phyloP scores from a whole-genome alignment of 1,284 basidiomycete genomes.

The Afroboletus lepidellus region DNA sequence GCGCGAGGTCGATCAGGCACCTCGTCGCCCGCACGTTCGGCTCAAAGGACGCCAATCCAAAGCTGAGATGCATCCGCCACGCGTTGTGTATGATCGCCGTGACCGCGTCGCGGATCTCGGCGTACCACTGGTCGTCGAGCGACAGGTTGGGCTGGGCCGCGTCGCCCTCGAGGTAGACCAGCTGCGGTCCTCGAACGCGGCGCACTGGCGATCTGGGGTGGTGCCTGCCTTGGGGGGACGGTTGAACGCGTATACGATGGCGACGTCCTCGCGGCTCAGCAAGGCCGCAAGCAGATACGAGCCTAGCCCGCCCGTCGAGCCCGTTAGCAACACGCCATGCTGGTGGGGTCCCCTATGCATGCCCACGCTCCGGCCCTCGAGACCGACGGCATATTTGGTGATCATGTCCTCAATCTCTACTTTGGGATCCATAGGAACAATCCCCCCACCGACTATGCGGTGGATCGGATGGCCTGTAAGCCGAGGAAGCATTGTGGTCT shows the following conservation, averaged over 20 bases:
- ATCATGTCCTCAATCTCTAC: background rate
- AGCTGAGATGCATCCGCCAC: conserved; percentile 37
- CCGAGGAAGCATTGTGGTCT: conserved; percentile 22
- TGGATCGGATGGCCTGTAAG: conserved; percentile 13
- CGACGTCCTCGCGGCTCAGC: conserved; percentile 18
- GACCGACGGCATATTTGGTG: background rate
- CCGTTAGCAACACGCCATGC: conserved; percentile 30
- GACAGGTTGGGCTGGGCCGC: conserved; percentile 25
- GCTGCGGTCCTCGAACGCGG: conserved; percentile 31
- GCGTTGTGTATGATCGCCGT: conserved; percentile 14
- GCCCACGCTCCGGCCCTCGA: background rate
- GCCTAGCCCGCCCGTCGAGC: conserved; percentile 33
- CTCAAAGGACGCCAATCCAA: conserved; percentile 36
- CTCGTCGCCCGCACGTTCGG: conserved; percentile 29
- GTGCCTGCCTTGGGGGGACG: conserved; percentile 19
- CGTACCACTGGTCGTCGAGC: conserved; percentile 22
- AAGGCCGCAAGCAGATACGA: conserved; percentile 28
- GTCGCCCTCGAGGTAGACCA: conserved; percentile 33
- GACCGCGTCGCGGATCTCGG: conserved; percentile 23
- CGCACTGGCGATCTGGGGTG: conserved; percentile 27
- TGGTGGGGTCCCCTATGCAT: background rate
- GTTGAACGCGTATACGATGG: conserved; percentile 34
- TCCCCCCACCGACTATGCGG: background rate
- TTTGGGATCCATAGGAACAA: background rate
- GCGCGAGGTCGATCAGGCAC: conserved; percentile 35